Evolutionary conservation across 352 stramenopile genomes (phyloP).

Genomic region (Globisporangium paroecandrum): DNA sequence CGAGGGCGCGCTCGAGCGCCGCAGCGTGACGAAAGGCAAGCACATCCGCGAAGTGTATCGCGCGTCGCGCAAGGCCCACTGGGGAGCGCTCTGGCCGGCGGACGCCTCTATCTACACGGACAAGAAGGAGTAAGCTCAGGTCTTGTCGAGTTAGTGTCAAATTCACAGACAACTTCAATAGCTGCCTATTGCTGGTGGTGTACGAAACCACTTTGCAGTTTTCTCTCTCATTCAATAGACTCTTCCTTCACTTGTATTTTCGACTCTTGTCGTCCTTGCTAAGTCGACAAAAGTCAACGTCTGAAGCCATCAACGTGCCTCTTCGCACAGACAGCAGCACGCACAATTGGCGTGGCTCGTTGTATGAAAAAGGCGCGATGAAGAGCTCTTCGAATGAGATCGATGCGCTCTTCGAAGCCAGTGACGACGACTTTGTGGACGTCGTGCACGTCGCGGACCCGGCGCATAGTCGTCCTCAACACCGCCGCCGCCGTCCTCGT

Average conservation of each 20-base stretch:
- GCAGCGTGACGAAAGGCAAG: conserved; percentile 72
- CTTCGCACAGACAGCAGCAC: not conserved
- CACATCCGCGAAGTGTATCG: conserved; percentile 77
- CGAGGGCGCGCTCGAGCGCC: conserved; percentile 73
- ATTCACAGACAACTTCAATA: not conserved
- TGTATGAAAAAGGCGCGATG: not conserved
- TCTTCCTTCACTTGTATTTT: not conserved
- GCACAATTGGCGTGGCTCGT: too few relatives aligned
- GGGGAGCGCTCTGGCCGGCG: conserved; percentile 70
- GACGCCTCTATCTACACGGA: conserved; percentile 59
- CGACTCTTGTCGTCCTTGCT: not conserved
- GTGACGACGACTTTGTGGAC: not conserved
- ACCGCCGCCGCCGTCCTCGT: not conserved
- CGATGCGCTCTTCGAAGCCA: not conserved
- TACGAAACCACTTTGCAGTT: not conserved
- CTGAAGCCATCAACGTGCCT: conserved; percentile 5
- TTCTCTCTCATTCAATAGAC: not conserved
- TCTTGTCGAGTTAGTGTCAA: not conserved
- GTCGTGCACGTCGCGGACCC: not conserved
- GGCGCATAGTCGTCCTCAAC: not conserved
- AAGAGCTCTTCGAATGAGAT: not conserved
- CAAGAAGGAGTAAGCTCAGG: conserved; percentile 27
- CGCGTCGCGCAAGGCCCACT: conserved; percentile 78
- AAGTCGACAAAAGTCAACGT: not conserved
- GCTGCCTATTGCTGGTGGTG: not conserved